Evolutionary conservation across 805 yeast genomes (phyloP), one percentile per base, ranked within the genome.

Genomic region (Yamadazyma phyllophila): DNA sequence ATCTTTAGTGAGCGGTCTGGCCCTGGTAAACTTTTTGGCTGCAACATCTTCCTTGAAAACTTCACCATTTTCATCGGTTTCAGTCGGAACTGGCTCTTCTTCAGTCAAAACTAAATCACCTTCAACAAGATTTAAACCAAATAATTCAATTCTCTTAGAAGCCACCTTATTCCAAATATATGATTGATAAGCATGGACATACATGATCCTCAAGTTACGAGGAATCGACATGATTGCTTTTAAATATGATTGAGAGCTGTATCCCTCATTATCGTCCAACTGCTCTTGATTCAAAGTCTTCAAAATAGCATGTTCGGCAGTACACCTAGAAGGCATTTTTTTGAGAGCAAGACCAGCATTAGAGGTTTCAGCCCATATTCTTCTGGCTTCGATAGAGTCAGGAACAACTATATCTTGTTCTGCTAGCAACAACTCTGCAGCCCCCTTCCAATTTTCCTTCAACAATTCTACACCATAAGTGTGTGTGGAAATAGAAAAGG

Each of bases 161-260:
- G 90, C 92, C 30, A 84, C 95, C 43, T 76, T 62, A 60, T 95
- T 95, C 99, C 99, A 95, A 26, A 94, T 79, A 59, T 84, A 94
- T 52, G 97, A 88, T 67, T 94, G 99, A 63, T 95, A 95, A 2
- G 99, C 96, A 66, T 94, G 99, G 2, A 87, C 96, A 60, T 94
- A 94, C 95, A 94, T 92, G 47, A 91, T 80, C 62, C 97, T 76
- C 61, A 94, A 72, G 61, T 91, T 91, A 65, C 96, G 80, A 29
- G 99, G 98, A 53, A 94, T 86, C 46, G 89, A 80, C 85, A 86
- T 83, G 37, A 95, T 76, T 2, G 96, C 94, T 48, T 79, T 80
- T 58, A 88, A 82, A 62, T 82, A 88, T n/a, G 86, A 73, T 44
- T 75, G 72, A 2, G 67, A 62, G 14, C 74, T 60, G 56, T 71